A percentile compares a stretch with the other conserved stretches of the same genome.
Evolutionary conservation across 2,329 filamentous ascomycete species (phyloP).

Genomic region (Apiospora saccharicola): DNA sequence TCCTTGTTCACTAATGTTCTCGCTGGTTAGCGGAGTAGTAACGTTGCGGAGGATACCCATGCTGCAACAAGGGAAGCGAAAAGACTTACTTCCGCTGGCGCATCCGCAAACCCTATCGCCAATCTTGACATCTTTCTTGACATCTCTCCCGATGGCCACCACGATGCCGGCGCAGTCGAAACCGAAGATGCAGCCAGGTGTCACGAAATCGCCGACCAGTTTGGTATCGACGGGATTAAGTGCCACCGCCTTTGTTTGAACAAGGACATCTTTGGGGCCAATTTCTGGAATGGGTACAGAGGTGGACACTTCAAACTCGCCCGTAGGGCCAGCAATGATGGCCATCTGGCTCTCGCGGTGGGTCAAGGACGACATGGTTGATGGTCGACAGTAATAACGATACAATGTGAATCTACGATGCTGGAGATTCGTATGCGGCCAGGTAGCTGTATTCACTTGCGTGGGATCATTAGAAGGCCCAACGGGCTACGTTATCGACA

Average conservation of each 20-base stretch:
- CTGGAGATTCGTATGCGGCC: too few species aligned
- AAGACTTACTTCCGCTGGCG: too few species aligned
- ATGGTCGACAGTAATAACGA: too few species aligned
- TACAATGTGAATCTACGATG: too few species aligned
- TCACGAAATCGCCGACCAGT: constrained; percentile 27
- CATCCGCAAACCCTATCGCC: constrained; percentile 34
- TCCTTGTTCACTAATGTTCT: constrained; percentile 21
- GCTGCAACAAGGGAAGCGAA: too few species aligned
- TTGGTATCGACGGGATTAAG: constrained; percentile 33
- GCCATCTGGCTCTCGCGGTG: constrained; percentile 11
- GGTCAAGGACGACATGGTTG: too few species aligned
- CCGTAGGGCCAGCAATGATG: neutral
- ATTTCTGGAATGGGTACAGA: constrained; percentile 18
- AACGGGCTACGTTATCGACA: too few species aligned
- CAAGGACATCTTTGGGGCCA: constrained; percentile 27
- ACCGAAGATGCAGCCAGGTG: constrained; percentile 30
- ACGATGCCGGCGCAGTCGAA: constrained; percentile 37
- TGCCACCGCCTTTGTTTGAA: constrained; percentile 28
- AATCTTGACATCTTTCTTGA: constrained; percentile 27
- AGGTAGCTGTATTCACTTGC: too few species aligned
- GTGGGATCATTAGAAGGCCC: too few species aligned
- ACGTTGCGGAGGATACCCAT: too few species aligned
- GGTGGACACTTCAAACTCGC: neutral
- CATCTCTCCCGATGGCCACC: constrained; percentile 30
- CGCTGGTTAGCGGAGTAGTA: too few species aligned